Evolutionary conservation across 345 rosid genomes (phyloP).

Genomic region (Jatropha curcas): DNA sequence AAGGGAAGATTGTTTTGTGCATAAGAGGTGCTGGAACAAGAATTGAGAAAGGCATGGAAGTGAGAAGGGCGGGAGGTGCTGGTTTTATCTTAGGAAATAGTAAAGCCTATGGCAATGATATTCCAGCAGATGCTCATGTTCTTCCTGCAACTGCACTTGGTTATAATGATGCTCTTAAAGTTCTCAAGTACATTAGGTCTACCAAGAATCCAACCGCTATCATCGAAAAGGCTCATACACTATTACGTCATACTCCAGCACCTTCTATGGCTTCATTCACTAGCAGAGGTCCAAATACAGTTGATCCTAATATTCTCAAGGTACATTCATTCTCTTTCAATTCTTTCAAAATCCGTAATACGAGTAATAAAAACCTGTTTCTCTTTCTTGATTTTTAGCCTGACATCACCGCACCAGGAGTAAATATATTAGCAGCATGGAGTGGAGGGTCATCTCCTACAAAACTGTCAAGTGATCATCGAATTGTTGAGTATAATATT

Average conservation of each 20-base stretch:
- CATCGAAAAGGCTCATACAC: constrained; percentile 47
- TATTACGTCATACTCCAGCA: constrained; percentile 48
- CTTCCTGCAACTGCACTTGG: constrained; percentile 57
- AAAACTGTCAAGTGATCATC: constrained; percentile 42
- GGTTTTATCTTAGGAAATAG: constrained; percentile 68
- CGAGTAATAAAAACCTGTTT: neutral
- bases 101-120: constrained; percentile 32
- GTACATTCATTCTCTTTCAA: constrained; percentile 27
- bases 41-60: constrained; percentile 70
- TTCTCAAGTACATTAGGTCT: constrained; percentile 60
- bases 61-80: constrained; percentile 75
- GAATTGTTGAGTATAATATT: constrained; percentile 46
- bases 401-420: constrained; percentile 78
- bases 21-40: constrained; percentile 57
- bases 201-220: constrained; percentile 52
- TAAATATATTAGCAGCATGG: constrained; percentile 86
- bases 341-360: neutral
- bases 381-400: constrained; percentile 43
- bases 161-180: constrained; percentile 28
- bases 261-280: constrained; percentile 70
- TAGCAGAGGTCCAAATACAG: constrained; percentile 65
- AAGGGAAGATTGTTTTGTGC: constrained; percentile 85
- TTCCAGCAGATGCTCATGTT: constrained; percentile 46
- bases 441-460: constrained; percentile 52
- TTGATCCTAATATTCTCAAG: constrained; percentile 74